A percentile compares a stretch with the other conserved stretches of the same genome.
Evolutionary conservation across 495 filamentous ascomycete genomes (phyloP).

Genomic region (Aspergillus conjunctus): DNA sequence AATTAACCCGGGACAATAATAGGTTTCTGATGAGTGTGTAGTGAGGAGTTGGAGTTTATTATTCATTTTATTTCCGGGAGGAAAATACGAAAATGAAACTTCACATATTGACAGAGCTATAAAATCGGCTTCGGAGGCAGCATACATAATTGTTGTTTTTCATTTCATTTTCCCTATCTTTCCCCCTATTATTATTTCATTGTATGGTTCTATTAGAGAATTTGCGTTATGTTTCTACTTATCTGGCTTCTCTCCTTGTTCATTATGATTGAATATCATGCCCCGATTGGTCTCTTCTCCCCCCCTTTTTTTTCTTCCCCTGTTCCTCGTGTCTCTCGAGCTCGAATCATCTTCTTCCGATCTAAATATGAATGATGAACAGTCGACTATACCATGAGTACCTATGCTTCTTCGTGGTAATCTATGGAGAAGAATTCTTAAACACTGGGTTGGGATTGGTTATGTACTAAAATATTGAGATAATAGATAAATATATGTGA

Average conservation of each 20-base stretch:
- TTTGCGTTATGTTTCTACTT: slow-evolving; percentile 9
- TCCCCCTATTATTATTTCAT: not conserved
- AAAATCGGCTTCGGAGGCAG: not conserved
- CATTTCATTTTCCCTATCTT: not conserved
- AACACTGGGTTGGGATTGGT: too few relatives aligned
- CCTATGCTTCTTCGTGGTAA: too few relatives aligned
- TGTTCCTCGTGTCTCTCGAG: not conserved
- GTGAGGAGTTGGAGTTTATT: slow-evolving; percentile 3
- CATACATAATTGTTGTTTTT: slow-evolving; percentile 8
- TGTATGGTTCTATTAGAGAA: slow-evolving; percentile 8
- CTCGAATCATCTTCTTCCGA: not conserved
- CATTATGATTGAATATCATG: slow-evolving; percentile 15
- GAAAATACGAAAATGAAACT: slow-evolving; percentile 1
- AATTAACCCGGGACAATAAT: not conserved
- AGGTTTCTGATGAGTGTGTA: not conserved
- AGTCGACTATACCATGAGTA: too few relatives aligned
- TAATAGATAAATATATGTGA: too few relatives aligned
- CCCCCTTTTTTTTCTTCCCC: not conserved
- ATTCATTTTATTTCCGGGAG: not conserved
- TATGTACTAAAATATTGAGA: too few relatives aligned
- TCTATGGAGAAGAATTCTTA: too few relatives aligned
- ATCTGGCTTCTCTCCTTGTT: slow-evolving; percentile 1
- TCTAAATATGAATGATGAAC: too few relatives aligned
- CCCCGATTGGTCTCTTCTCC: not conserved
- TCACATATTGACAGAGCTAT: not conserved